Base-by-base conservation (phyloP, 768 basidiomycete species). In the Polyporus arcularius region DNA sequence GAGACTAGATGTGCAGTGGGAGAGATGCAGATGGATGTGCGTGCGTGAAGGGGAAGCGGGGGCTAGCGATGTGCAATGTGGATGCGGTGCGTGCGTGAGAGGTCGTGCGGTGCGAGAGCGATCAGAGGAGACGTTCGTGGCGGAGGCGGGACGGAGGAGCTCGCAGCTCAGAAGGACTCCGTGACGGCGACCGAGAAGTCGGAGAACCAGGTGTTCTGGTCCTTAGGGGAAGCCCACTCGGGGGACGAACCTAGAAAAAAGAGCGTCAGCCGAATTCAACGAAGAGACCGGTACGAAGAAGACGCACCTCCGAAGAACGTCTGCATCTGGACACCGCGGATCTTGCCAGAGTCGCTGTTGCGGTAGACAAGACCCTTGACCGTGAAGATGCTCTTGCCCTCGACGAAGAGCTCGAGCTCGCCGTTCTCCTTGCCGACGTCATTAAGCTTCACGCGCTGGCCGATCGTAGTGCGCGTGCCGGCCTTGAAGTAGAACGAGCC, bases 251-350 rank as follows among this genome's bases (percentile, higher is more conserved):
- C 84, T 81, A 67, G 28, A n/a, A 52, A 28, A 51, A 9, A 30
- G 43, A 53, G 26, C 47, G 8, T 66, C 65, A 18, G 30, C 59
- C 26, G 39, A 14, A 51, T 51, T 7, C 26, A 46, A 11, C 14
- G 28, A 54, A 28, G 51, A n/a, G 58, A 47, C 28, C 39, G 45
- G 66, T 68, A 55, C 70, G 45, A 58, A 5, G 16, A 32, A 32
- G 60, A 73, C 76, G 61, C 68, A 82, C 85, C 87, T 50, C 88
- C 88, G 65, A 92, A 90, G 82, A 90, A 90, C n/a, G 88, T 87
- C 75, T 90, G 86, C 79, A 86, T 82, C 71, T 85, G 84, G 58
- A 89, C 82, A 21, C 90, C 89, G 38, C 83, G 79, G 67, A 91
- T 81, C 62, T 77, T 78, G 42, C 84, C 83, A 0, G 74, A 72